phyloP scores from a whole-genome alignment of 2,329 filamentous ascomycete genomes.

The Fusarium sp. region DNA sequence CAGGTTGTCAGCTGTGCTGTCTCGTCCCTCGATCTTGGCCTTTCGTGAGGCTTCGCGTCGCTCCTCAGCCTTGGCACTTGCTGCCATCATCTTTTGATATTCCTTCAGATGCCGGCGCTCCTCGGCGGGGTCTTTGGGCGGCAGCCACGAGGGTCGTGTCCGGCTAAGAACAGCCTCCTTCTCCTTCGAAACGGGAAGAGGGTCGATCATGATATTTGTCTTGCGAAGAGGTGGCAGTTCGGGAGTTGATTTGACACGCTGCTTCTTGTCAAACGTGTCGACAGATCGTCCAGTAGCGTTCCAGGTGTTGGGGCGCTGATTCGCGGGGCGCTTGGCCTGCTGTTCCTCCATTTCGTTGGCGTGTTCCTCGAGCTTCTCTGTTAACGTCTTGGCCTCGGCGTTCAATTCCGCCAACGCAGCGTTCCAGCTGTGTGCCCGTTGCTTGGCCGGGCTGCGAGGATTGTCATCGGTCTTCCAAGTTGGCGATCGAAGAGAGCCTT shows the following conservation, averaged over 20 bases:
- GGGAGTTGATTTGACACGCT: constrained; percentile 71
- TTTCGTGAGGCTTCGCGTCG: constrained; percentile 64
- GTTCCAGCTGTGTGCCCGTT: constrained; percentile 79
- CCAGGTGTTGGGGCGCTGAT: constrained; percentile 54
- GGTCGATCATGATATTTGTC: constrained; percentile 85
- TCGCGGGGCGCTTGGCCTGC: constrained; percentile 46
- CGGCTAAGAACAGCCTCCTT: constrained; percentile 85
- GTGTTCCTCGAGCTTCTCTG: constrained; percentile 83
- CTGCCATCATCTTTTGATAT: constrained; percentile 84
- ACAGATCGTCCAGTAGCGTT: constrained; percentile 48
- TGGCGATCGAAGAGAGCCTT: constrained; percentile 68
- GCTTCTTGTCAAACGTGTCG: constrained; percentile 56
- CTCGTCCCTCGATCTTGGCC: constrained; percentile 63
- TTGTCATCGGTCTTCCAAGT: constrained; percentile 61
- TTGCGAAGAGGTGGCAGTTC: constrained; percentile 76
- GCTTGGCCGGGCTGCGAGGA: constrained; percentile 56
- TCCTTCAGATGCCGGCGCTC: constrained; percentile 89
- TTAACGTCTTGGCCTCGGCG: constrained; percentile 77
- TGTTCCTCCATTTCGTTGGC: constrained; percentile 67
- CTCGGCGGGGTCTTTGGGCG: constrained; percentile 88
- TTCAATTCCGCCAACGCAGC: constrained; percentile 74
- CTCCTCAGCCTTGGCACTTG: constrained; percentile 67
- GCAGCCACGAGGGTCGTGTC: constrained; percentile 84
- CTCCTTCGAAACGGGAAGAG: constrained; percentile 84
- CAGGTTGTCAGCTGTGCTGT: constrained; percentile 63